Percentiles rank a stretch among this genome's conserved stretches.
Evolutionary conservation across 371 early-diverging fungal genomes (phyloP).

Genomic region (Mortierella sp.): DNA sequence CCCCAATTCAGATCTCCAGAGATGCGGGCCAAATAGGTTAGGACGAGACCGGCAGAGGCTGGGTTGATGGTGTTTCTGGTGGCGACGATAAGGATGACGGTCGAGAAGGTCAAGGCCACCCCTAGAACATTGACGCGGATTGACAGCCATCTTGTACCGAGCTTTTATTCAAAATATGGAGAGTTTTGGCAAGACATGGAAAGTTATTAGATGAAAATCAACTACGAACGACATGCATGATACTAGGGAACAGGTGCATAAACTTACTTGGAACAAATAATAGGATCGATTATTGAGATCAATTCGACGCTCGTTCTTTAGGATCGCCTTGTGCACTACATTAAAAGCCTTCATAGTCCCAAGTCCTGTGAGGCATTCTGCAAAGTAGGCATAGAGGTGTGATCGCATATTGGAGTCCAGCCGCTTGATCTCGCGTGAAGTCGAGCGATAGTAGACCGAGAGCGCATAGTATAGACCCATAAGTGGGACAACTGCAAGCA

Average conservation of each 20-base stretch:
- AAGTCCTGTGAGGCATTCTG: conserved; percentile 80
- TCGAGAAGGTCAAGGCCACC: conserved; percentile 25
- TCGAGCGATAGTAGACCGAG: conserved; percentile 61
- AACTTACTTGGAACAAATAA: conserved; percentile 42
- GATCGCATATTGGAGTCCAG: conserved; percentile 85
- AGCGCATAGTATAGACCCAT: conserved; percentile 23
- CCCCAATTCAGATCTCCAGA: conserved; percentile 49
- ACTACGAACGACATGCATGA: no score
- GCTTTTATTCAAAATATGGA: no score
- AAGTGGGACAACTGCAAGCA: conserved; percentile 40
- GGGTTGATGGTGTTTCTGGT: conserved; percentile 37
- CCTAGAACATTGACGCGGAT: conserved; percentile 53
- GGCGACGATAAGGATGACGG: conserved; percentile 31
- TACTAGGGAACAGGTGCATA: no score
- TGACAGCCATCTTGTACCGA: conserved; percentile 41
- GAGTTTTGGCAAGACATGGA: no score
- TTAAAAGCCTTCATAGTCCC: conserved; percentile 85
- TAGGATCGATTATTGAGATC: conserved; percentile 50
- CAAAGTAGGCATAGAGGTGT: conserved; percentile 86
- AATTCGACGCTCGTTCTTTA: conserved; percentile 55
- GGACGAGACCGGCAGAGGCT: conserved; percentile 36
- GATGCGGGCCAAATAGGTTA: conserved; percentile 40
- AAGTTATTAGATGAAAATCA: no score
- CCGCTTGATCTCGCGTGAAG: conserved; percentile 83
- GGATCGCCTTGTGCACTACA: conserved; percentile 71